A percentile compares a stretch with the other conserved stretches of the same genome.
These are phyloP conservation scores for Leishmania amazonensis DNA, from an alignment of 208 protist genomes.

Conservation along the genomic window DNA sequence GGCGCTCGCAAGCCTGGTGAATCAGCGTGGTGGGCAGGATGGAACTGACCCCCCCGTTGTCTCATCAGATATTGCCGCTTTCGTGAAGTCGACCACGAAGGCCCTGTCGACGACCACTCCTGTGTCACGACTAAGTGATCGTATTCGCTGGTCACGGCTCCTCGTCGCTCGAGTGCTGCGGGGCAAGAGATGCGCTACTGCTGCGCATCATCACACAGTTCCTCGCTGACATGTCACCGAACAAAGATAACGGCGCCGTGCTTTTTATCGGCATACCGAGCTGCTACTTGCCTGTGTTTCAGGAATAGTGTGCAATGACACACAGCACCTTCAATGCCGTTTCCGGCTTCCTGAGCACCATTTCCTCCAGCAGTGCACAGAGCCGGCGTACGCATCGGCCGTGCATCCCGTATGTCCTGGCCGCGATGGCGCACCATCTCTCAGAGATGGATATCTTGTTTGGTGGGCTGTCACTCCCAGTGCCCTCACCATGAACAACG, in stretches of 20 bases:
- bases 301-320: constrained; percentile 40
- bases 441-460: constrained; percentile 68
- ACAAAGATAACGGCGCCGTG: constrained; percentile 61
- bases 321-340: constrained; percentile 62
- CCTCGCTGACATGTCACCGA: constrained; percentile 63
- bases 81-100: constrained; percentile 44
- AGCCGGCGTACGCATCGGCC: constrained; percentile 54
- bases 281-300: constrained; percentile 67
- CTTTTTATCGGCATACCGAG: constrained; percentile 60
- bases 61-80: constrained; percentile 15
- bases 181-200: constrained; percentile 12
- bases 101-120: constrained; percentile 30
- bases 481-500: constrained; percentile 66
- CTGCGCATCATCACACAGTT: constrained; percentile 38
- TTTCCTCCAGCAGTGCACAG: constrained; percentile 50
- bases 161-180: constrained; percentile 51
- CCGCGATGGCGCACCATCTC: constrained; percentile 42
- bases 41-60: neutral
- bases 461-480: constrained; percentile 59
- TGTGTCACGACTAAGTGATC: constrained; percentile 48
- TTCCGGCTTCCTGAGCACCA: constrained; percentile 77
- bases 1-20: constrained; percentile 5
- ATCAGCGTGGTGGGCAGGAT: neutral
- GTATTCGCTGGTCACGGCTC: constrained; percentile 49
- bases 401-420: constrained; percentile 71